phyloP scores from a whole-genome alignment of 106 monocot species.

The Platanthera guangdongensis region DNA sequence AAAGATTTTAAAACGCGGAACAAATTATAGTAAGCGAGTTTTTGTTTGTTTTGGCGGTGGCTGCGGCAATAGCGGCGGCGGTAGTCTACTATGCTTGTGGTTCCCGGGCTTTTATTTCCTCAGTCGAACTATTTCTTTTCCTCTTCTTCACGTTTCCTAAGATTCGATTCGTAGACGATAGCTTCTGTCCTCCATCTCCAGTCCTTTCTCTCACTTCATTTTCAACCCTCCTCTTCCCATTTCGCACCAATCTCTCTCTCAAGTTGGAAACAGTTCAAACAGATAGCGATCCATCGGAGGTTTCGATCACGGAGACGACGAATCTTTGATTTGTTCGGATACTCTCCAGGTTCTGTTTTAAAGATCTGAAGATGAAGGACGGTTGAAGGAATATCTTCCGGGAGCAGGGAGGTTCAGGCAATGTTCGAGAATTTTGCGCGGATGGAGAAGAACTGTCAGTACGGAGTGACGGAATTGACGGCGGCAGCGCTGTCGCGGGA shows the following conservation, averaged over 20 bases:
- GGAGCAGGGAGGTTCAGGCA: neutral
- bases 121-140: neutral
- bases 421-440: neutral
- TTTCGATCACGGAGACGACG: neutral
- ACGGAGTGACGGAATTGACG: neutral
- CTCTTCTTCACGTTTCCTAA: neutral
- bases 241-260: neutral
- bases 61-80: too few relatives aligned
- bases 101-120: neutral
- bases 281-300: neutral
- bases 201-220: neutral
- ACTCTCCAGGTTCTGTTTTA: neutral
- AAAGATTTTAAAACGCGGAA: too few relatives aligned
- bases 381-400: neutral
- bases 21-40: too few relatives aligned
- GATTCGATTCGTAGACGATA: slow-evolving; percentile 3
- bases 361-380: neutral
- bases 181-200: neutral
- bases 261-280: neutral
- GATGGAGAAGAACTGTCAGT: neutral
- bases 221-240: neutral
- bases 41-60: too few relatives aligned
- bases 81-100: too few relatives aligned
- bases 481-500: slow-evolving; percentile 47
- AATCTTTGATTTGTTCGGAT: neutral